Evolutionary conservation across 768 basidiomycete genomes (phyloP), one percentile per base, ranked within the genome.

Genomic region (Lepiota brunneoincarnata): DNA sequence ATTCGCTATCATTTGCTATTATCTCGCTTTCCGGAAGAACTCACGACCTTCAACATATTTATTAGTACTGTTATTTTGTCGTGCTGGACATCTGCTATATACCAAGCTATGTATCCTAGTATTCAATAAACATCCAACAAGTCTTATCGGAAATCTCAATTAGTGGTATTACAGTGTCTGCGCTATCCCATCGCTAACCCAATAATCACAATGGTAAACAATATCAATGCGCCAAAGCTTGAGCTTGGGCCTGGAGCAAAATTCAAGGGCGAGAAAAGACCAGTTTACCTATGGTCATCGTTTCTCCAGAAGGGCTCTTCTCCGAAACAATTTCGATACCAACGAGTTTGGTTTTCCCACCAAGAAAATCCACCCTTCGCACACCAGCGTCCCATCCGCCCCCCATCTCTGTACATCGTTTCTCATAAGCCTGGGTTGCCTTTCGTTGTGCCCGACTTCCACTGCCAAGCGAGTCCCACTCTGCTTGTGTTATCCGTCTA

Each of bases 381-480:
- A 89, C 82, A n/a, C 86, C 86, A 17, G 75, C 75, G 23, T 85
- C 83, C 84, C 84, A 86, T 11, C 82, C 84, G 1, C 80, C 84
- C 23, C 83, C 84, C 65, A 79, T 75, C 59, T 72, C 75, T 51
- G 72, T 69, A 55, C 86, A 88, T 28, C 87, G 72, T 57, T 75
- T 75, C 64, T 87, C 81, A 60, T 87, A 88, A 31, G 84, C 83
- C 23, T 72, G 72, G 15, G 83, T 75, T 15, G 83, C 77, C 57
- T 78, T 80, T 45, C 82, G 76, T 63, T 87, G 86, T 21, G 74
- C 73, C 2, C 76, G 74, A 59, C 79, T 81, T 11, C 78, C 77
- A 45, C 76, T 69, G 0, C 55, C 83, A 4, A 88, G 73, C 0
- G 73, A 67, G 44, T 79, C 78, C 86, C 87, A 89, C 59, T 89